phyloP scores from a whole-genome alignment of 2,329 filamentous ascomycete species.

The Hypomyces perniciosus region DNA sequence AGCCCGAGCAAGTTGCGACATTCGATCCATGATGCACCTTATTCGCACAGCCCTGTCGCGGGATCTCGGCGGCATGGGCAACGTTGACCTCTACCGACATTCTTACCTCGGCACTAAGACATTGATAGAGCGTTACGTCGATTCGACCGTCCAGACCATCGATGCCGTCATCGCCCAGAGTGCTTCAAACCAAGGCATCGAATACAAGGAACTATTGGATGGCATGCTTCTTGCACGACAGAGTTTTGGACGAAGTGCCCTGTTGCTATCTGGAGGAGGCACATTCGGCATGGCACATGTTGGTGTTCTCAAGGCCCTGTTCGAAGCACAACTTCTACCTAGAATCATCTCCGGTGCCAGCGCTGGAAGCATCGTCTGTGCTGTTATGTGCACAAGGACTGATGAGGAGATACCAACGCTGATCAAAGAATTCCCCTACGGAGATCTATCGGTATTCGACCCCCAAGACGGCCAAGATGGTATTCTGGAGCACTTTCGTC shows the following conservation, averaged over 20 bases:
- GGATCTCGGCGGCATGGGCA: conserved; percentile 80
- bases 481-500: conserved; percentile 60
- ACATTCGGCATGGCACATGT: conserved; percentile 92
- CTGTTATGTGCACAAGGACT: conserved; percentile 70
- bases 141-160: conserved; percentile 70
- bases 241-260: conserved; percentile 76
- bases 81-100: conserved; percentile 74
- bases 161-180: conserved; percentile 61
- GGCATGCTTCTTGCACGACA: conserved; percentile 67
- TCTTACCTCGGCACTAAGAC: conserved; percentile 81
- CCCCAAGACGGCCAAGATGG: conserved; percentile 53
- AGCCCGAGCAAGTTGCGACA: conserved; percentile 65
- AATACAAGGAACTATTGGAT: conserved; percentile 57
- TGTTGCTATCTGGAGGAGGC: conserved; percentile 77
- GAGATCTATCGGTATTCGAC: conserved; percentile 77
- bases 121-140: conserved; percentile 81
- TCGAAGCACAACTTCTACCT: conserved; percentile 67
- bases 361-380: conserved; percentile 78
- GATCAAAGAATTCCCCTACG: conserved; percentile 65
- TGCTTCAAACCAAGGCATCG: conserved; percentile 46
- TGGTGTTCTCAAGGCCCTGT: conserved; percentile 76
- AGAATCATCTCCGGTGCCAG: conserved; percentile 85
- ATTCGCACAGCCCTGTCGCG: conserved; percentile 75
- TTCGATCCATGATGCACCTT: conserved; percentile 70
- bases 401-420: conserved; percentile 71